These are phyloP conservation scores for Agaricus blazei DNA, from an alignment of 768 basidiomycete genomes.

Conservation along the genomic window DNA sequence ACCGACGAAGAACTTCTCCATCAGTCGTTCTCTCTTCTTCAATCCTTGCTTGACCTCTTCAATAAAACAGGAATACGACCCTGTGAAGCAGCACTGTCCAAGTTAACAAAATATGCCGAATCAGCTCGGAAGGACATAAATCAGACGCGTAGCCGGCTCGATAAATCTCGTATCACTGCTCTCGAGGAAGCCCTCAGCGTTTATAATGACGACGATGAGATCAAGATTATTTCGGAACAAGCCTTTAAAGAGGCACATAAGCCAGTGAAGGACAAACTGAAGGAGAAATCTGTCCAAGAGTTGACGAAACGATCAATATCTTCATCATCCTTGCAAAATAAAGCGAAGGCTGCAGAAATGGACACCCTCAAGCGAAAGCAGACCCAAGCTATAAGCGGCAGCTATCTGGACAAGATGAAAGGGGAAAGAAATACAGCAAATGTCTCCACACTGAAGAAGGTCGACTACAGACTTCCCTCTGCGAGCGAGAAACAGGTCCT, in stretches of 20 bases:
- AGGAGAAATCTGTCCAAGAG: not conserved
- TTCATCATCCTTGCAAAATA: not conserved
- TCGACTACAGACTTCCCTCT: no score
- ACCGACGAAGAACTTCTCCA: conserved; percentile 90
- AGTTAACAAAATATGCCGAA: conserved; percentile 62
- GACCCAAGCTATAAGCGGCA: conserved; percentile 15
- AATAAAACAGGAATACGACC: conserved; percentile 55
- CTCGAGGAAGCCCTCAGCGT: conserved; percentile 62
- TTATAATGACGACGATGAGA: conserved; percentile 62
- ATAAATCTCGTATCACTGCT: conserved; percentile 52
- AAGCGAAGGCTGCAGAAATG: not conserved
- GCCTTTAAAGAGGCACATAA: not conserved
- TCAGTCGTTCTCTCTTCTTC: conserved; percentile 81
- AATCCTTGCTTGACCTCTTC: conserved; percentile 75
- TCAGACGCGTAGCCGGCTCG: conserved; percentile 46
- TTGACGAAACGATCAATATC: conserved; percentile 8
- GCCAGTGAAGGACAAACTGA: conserved; percentile 1
- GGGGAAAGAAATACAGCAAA: conserved; percentile 2
- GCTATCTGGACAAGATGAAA: conserved; percentile 19
- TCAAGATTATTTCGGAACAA: conserved; percentile 42
- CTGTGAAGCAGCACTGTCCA: conserved; percentile 48
- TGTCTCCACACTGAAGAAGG: not conserved
- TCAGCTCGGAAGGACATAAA: conserved; percentile 49
- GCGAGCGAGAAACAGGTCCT: not conserved
- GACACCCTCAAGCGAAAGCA: not conserved